phyloP scores from a whole-genome alignment of 768 basidiomycete species.

The Lyophyllum semitale region DNA sequence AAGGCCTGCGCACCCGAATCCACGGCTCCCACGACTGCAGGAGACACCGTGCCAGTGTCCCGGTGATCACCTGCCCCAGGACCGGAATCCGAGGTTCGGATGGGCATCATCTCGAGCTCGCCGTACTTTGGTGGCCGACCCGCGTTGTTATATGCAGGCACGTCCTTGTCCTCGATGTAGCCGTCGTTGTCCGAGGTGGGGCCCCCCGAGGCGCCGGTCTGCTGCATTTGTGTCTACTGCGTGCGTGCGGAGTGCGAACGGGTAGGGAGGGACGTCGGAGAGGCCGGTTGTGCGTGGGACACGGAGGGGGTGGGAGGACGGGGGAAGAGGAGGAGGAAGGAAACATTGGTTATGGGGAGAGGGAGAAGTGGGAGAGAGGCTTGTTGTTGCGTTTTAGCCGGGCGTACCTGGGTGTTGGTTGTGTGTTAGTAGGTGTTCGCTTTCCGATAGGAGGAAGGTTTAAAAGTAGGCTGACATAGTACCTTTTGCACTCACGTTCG shows the following conservation, averaged over 20 bases:
- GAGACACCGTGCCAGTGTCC: not conserved
- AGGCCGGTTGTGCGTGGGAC: conserved; percentile 23
- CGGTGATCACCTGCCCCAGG: not conserved
- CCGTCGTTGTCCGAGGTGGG: conserved; percentile 29
- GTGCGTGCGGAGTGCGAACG: conserved; percentile 24
- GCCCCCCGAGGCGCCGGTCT: conserved; percentile 35
- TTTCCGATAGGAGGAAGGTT: no score
- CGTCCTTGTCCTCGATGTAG: conserved; percentile 41
- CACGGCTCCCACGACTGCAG: not conserved
- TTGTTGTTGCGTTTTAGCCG: conserved; percentile 9
- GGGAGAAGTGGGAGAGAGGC: conserved; percentile 14
- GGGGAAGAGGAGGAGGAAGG: not conserved
- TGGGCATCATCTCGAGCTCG: conserved; percentile 18
- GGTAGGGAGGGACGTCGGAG: conserved; percentile 20
- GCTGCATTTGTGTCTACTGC: conserved; percentile 39
- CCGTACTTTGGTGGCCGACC: conserved; percentile 51
- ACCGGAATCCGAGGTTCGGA: not conserved
- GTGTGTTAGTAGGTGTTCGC: conserved; percentile 4
- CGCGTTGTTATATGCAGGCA: conserved; percentile 44
- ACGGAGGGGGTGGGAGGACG: conserved; percentile 2
- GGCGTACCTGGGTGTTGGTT: conserved; percentile 7
- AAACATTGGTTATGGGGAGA: not conserved
- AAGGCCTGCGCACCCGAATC: not conserved
- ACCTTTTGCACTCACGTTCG: no score
- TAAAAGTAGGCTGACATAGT: no score